phyloP scores from a whole-genome alignment of 768 basidiomycete genomes.

The Amyloporia xantha region DNA sequence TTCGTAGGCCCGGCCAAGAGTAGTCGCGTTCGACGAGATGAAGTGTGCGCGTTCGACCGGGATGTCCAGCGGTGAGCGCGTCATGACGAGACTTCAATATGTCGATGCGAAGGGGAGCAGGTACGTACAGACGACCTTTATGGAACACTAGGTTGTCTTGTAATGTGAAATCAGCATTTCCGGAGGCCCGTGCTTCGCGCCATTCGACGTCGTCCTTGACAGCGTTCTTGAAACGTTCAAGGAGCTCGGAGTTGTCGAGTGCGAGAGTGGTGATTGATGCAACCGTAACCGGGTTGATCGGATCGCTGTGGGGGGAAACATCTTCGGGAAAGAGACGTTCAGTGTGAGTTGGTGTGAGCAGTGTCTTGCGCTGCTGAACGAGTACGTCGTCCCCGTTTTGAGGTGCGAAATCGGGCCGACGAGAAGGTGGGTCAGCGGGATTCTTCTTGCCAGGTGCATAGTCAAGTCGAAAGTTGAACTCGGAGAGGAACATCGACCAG shows the following conservation, averaged over 20 bases:
- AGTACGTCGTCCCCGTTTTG: constrained; percentile 18
- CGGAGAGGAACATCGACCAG: constrained; percentile 24
- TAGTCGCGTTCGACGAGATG: constrained; percentile 29
- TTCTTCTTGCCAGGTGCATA: constrained; percentile 26
- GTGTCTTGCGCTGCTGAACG: constrained; percentile 3
- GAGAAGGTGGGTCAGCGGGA: constrained; percentile 18
- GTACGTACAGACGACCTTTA: constrained; percentile 26
- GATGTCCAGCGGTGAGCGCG: constrained; percentile 32
- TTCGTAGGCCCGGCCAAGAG: constrained; percentile 31
- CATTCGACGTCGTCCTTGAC: constrained; percentile 12
- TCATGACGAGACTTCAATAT: constrained; percentile 32
- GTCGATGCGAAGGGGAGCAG: constrained; percentile 22
- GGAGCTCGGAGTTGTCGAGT: constrained; percentile 15
- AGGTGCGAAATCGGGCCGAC: constrained; percentile 18
- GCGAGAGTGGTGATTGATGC: constrained; percentile 18
- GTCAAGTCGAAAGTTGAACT: constrained; percentile 27
- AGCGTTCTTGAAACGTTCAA: constrained; percentile 14
- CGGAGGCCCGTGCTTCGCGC: constrained; percentile 11
- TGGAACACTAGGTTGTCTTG: constrained; percentile 18
- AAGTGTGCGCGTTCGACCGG: constrained; percentile 29
- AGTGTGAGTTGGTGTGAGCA: constrained; percentile 9
- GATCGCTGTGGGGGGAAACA: background rate
- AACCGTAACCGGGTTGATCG: background rate
- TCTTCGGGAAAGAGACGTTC: constrained; percentile 4
- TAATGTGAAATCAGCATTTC: constrained; percentile 10